phyloP scores from a whole-genome alignment of 805 yeast species.

The Pachysolen tannophilus region DNA sequence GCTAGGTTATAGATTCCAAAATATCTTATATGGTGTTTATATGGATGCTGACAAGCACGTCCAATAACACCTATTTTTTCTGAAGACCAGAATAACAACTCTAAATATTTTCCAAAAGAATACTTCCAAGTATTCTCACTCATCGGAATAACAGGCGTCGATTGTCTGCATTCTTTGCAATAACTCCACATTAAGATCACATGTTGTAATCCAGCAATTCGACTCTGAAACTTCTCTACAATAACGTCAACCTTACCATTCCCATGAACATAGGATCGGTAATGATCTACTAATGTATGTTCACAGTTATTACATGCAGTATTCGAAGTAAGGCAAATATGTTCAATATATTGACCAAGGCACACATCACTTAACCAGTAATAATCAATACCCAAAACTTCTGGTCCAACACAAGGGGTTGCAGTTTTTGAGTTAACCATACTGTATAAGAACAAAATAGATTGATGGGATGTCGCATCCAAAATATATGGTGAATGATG shows the following conservation, averaged over 20 bases:
- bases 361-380: conserved; percentile 90
- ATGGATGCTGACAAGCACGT: conserved; percentile 70
- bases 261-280: conserved; percentile 84
- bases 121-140: conserved; percentile 83
- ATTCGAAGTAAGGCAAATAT: conserved; percentile 57
- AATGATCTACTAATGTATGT: conserved; percentile 61
- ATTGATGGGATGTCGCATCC: conserved; percentile 72
- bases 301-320: conserved; percentile 78
- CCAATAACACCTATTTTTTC: conserved; percentile 52
- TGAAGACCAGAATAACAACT: conserved; percentile 73
- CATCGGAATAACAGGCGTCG: conserved; percentile 75
- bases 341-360: conserved; percentile 83
- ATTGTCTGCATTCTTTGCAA: conserved; percentile 70
- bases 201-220: conserved; percentile 52
- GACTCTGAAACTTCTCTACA: conserved; percentile 52
- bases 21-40: conserved; percentile 73
- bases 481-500: conserved; percentile 45
- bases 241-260: conserved; percentile 72
- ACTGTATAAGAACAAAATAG: conserved; percentile 69
- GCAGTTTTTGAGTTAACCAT: conserved; percentile 77
- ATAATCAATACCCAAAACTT: conserved; percentile 71
- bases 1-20: conserved; percentile 77
- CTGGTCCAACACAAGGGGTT: conserved; percentile 92
- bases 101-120: conserved; percentile 90
- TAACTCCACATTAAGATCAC: conserved; percentile 85